Evolutionary conservation across 495 filamentous ascomycete species (phyloP), one percentile per base, ranked within the genome.

Genomic region (Aspergillus indologenus): DNA sequence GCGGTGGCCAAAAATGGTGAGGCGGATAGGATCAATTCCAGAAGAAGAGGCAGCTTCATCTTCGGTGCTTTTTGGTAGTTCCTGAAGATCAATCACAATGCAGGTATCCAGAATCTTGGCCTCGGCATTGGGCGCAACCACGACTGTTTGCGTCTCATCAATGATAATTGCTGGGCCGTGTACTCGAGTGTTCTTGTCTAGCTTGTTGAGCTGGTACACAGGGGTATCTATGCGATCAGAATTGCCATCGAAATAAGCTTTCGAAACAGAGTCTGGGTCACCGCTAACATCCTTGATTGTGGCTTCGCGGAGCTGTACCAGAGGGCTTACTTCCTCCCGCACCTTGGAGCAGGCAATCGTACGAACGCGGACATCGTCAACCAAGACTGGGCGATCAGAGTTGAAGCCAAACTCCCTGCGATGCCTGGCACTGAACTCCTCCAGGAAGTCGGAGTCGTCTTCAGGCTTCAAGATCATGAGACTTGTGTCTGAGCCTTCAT

Each of bases 71-170:
- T 60, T 63, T 0, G 74, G 76, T 23, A 86, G 83, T 17, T 60
- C 58, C 46, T 83, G 75, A 23, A 71, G 67, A 49, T 84, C 82
- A 48, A 81, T 81, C 22, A 80, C 72, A 53, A 77, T 71, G 58
- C 74, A 75, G 0, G 73, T 76, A 45, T 77, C 75, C 6, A 77
- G 65, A 15, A 76, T 60, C 31, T 69, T 70, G 0, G 75, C 75
- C 12, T 85, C 83, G 4, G 91, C 84, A 15, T 83, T 85, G 2
- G 94, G 94, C 0, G 89, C 90, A 17, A 98, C 84, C 2, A 98
- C 91, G 57, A 98, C 92, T 0, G 94, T 98, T 70, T 98, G 94
- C 1, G 94, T 98, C 26, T 91, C 87, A 68, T 98, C 94, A 11
- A 94, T 95, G 55, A 98, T 80, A 60, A 98, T 88, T 0, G 94